Evolutionary conservation across 805 yeast genomes (phyloP).

Genomic region (Nematodospora valgi): DNA sequence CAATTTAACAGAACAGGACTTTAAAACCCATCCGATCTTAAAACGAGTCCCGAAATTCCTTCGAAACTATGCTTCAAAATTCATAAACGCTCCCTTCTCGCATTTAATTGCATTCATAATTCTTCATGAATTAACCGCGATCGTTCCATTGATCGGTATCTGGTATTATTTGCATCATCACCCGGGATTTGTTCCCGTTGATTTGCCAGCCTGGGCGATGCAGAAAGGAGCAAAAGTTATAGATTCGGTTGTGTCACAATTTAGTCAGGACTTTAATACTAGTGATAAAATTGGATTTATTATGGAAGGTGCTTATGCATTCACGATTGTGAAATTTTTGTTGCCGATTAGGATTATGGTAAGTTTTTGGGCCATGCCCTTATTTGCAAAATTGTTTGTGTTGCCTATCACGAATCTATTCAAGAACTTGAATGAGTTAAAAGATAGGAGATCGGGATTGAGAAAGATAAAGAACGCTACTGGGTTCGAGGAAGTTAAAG

Average conservation of each 20-base stretch:
- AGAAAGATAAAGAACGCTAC: slow-evolving; percentile 1
- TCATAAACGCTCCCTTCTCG: slow-evolving; percentile 55
- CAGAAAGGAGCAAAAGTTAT: slow-evolving; percentile 56
- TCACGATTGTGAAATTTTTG: slow-evolving; percentile 59
- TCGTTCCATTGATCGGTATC: slow-evolving; percentile 62
- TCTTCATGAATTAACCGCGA: slow-evolving; percentile 73
- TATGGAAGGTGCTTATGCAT: slow-evolving; percentile 74
- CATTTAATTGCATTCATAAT: slow-evolving; percentile 62
- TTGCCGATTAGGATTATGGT: slow-evolving; percentile 52
- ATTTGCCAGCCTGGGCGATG: slow-evolving; percentile 59
- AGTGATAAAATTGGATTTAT: slow-evolving; percentile 53
- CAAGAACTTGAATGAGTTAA: slow-evolving; percentile 9
- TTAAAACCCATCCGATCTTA: slow-evolving; percentile 16
- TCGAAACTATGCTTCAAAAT: slow-evolving; percentile 46
- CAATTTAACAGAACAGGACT: slow-evolving; percentile 6
- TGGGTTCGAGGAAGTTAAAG: slow-evolving; percentile 7
- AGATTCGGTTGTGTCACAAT: slow-evolving; percentile 44
- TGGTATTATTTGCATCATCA: slow-evolving; percentile 65
- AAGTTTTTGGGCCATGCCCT: slow-evolving; percentile 53
- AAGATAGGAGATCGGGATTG: slow-evolving; percentile 2
- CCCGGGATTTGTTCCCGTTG: slow-evolving; percentile 49
- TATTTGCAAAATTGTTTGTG: slow-evolving; percentile 50
- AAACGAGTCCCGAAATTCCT: slow-evolving; percentile 47
- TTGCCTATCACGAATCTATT: slow-evolving; percentile 41
- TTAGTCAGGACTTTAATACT: slow-evolving; percentile 31